A percentile compares a stretch with the other conserved stretches of the same genome.
phyloP scores from a whole-genome alignment of 257 asterid genomes.

The Hygrophila difformis region DNA sequence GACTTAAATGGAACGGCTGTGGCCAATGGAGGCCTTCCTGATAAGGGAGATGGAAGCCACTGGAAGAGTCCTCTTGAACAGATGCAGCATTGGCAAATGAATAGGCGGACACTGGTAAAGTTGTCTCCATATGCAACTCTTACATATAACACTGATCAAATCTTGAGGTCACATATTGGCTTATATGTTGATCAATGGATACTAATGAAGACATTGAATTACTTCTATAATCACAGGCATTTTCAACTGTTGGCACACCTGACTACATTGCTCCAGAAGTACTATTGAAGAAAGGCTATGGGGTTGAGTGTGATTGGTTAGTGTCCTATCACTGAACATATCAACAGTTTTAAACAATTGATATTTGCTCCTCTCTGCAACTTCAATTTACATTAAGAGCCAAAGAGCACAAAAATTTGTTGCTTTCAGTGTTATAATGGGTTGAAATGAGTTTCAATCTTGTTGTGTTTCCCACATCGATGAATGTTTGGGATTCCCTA shows the following conservation, averaged over 20 bases:
- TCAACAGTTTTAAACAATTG: background rate
- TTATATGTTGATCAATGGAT: background rate
- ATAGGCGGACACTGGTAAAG: slow-evolving; percentile 40
- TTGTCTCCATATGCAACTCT: background rate
- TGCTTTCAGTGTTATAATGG: background rate
- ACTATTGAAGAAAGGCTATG: slow-evolving; percentile 67
- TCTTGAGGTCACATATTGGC: background rate
- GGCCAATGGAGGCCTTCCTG: slow-evolving; percentile 22
- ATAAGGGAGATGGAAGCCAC: slow-evolving; percentile 31
- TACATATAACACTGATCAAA: background rate
- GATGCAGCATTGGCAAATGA: slow-evolving; percentile 49
- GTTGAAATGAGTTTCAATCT: background rate
- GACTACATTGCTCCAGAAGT: slow-evolving; percentile 98
- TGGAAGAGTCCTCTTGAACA: slow-evolving; percentile 44
- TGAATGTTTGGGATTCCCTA: too few species aligned
- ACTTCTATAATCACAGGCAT: slow-evolving; percentile 42
- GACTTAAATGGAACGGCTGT: background rate
- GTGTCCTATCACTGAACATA: slow-evolving; percentile 18
- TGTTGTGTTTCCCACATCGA: too few species aligned
- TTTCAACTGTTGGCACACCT: slow-evolving; percentile 94
- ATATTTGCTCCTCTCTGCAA: background rate
- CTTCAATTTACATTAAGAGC: background rate
- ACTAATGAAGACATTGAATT: background rate
- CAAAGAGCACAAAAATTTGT: background rate
- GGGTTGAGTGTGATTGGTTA: slow-evolving; percentile 88